Percentiles rank a stretch among this genome's conserved stretches.
phyloP scores from a whole-genome alignment of 1,284 basidiomycete species.

The Ceratobasidium papillatum region DNA sequence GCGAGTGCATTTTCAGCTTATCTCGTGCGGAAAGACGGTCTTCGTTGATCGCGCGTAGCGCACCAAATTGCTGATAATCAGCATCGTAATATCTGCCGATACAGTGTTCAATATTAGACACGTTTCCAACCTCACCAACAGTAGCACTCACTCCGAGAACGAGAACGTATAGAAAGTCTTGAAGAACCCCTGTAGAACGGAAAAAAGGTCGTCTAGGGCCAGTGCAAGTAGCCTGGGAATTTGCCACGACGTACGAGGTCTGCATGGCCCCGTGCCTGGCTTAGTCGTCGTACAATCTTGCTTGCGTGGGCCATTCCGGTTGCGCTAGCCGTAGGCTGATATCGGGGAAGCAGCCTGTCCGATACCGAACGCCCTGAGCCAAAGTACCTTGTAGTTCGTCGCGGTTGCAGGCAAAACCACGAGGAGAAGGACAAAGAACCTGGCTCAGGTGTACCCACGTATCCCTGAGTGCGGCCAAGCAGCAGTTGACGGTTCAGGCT shows the following conservation, averaged over 20 bases:
- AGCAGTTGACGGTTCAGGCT: constrained; percentile 8
- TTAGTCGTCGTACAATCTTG: constrained; percentile 12
- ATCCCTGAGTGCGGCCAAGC: neutral
- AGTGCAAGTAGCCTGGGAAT: neutral
- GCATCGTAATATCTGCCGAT: constrained; percentile 67
- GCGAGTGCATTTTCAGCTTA: constrained; percentile 37
- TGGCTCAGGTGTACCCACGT: neutral
- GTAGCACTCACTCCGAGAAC: constrained; percentile 70
- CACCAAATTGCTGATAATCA: constrained; percentile 64
- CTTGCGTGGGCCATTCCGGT: constrained; percentile 23
- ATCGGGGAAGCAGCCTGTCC: neutral
- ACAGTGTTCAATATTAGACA: neutral
- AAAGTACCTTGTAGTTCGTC: constrained; percentile 3
- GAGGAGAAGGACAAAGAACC: constrained; percentile 10
- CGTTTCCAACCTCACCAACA: neutral
- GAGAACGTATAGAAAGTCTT: constrained; percentile 90
- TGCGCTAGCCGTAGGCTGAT: neutral
- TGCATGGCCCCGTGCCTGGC: constrained; percentile 23
- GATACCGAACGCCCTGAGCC: constrained; percentile 15
- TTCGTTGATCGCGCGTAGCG: constrained; percentile 85
- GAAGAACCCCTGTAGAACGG: constrained; percentile 83
- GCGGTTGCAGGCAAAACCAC: constrained; percentile 10
- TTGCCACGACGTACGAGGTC: neutral
- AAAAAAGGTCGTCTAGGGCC: constrained; percentile 63
- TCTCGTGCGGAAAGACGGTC: constrained; percentile 69